Evolutionary conservation across 176 grass and related monocot genomes (phyloP), one percentile per base, ranked within the genome.

Genomic region (Carex parvula): DNA sequence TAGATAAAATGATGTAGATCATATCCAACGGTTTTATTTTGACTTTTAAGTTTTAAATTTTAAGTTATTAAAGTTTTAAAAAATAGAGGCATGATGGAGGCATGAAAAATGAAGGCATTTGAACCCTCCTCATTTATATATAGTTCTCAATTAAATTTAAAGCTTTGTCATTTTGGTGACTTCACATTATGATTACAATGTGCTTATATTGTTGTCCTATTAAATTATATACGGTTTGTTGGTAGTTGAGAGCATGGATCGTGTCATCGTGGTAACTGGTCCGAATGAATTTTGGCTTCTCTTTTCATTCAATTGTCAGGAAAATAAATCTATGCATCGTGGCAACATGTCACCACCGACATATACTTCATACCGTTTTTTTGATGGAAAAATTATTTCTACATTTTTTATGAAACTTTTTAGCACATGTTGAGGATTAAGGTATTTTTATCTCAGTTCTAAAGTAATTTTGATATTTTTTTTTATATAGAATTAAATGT

Each of bases 321-420:
- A 74, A 48, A 76, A 32, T 32, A 8, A 55, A 56, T 77, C 32
- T 52, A 77, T 32, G 73, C 20, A 77, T 77, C 48, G 72, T 77
- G 73, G 50, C 6, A 77, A 77, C 73, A 32, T 77, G 73, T 17
- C 20, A 76, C 14, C 13, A 77, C 72, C 72, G 50, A 77, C 73
- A 10, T 54, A 76, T 55, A 15, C 2, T 54, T 53, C 16, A 29
- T 75, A 29, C 17, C 1, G 0, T 50, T 50, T 50, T 66, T 68
- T 66, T 35, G 0, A 3, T 5, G 24, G 6, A 30, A 64, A 12
- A n/a, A n/a, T 20, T 13, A 24, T 64, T 64, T 26, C 11, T 64
- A 14, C 11, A 64, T 64, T 64, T 64, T 64, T 22, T 22, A 30
- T 64, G 24, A 64, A 64, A 12, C 26, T 26, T 24, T 12, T 50